These are phyloP conservation scores for Fraxinus paxiana DNA, from an alignment of 305 asterid genomes.

Conservation along the genomic window DNA sequence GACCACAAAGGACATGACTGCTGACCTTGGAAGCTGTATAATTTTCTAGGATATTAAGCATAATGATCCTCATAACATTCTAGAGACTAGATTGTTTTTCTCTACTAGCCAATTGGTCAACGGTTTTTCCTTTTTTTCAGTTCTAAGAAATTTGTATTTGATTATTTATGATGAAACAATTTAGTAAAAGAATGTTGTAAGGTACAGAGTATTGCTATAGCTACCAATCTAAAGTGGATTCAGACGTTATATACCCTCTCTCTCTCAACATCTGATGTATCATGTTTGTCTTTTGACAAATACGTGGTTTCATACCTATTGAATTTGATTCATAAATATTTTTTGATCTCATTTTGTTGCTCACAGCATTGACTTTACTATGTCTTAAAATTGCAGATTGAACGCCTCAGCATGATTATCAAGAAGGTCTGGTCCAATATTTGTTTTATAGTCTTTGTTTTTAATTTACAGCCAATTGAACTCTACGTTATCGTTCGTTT, in stretches of 20 bases:
- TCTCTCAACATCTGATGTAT: slow-evolving; percentile 8
- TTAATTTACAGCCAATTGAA: slow-evolving; percentile 27
- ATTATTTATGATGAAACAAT: background rate
- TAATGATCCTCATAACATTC: background rate
- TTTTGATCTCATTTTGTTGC: slow-evolving; percentile 18
- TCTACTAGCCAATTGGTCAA: background rate
- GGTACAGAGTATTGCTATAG: background rate
- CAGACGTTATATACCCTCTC: background rate
- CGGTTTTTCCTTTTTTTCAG: slow-evolving; percentile 3
- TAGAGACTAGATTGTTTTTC: background rate
- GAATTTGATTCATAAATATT: background rate
- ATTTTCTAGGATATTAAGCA: background rate
- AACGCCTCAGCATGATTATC: slow-evolving; percentile 57
- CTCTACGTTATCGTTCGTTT: slow-evolving; percentile 28
- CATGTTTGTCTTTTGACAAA: background rate
- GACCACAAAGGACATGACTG: background rate
- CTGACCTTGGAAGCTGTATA: background rate
- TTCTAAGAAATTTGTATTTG: background rate
- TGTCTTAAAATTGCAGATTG: slow-evolving; percentile 50
- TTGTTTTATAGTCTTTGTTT: slow-evolving; percentile 23
- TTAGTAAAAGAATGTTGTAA: background rate
- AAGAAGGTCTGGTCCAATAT: slow-evolving; percentile 47
- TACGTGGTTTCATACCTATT: background rate
- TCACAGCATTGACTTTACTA: slow-evolving; percentile 18
- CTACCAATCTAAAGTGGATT: background rate